These are phyloP conservation scores for Thuja plicata DNA, from an alignment of 83 land plant genomes.

Conservation along the genomic window DNA sequence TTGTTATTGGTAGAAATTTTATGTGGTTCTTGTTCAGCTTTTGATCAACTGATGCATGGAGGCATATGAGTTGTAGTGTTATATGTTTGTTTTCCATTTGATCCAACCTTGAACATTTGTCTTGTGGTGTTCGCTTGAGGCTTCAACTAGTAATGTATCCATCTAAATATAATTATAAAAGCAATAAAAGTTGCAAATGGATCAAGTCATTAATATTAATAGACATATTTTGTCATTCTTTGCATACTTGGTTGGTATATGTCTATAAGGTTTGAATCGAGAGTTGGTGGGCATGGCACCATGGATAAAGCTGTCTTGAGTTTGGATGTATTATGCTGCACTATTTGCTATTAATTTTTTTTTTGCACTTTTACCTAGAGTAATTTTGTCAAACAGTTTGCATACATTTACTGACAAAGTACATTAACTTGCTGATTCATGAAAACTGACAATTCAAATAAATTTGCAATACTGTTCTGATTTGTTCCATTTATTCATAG, in stretches of 20 bases:
- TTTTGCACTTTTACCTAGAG: no score
- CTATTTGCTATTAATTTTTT: no score
- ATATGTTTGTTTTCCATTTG: background rate
- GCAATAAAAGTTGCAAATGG: background rate
- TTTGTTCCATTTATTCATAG: no score
- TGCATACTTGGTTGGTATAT: background rate
- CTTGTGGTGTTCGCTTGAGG: background rate
- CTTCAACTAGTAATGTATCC: background rate
- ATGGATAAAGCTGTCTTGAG: no score
- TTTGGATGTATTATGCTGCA: no score
- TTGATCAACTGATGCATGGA: background rate
- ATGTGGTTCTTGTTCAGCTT: background rate
- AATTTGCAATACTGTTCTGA: no score
- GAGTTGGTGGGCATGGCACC: background rate
- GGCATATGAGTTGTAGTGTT: background rate
- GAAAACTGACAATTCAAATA: no score
- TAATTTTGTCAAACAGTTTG: no score
- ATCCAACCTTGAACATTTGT: background rate
- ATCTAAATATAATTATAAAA: background rate
- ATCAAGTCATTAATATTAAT: background rate
- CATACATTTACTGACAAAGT: no score
- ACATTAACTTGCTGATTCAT: no score
- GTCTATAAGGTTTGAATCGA: background rate
- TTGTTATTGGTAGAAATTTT: background rate
- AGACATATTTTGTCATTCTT: background rate